Conservation (phyloP, 306 rosid species). For the Ormosia semicastrata region DNA sequence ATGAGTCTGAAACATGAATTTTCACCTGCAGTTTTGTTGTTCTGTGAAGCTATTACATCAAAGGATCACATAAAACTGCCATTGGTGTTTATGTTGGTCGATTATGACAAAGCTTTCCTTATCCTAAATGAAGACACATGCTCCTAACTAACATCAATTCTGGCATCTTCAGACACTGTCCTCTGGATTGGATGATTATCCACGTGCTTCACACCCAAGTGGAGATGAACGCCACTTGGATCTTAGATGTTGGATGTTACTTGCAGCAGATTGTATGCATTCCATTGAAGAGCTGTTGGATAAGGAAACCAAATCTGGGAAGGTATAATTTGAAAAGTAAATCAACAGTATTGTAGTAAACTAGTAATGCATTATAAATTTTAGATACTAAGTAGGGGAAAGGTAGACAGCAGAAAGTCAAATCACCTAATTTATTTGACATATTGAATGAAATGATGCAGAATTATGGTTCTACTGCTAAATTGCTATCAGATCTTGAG, state of each 20-base stretch:
- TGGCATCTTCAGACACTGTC: conserved; percentile 70
- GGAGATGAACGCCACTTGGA: conserved; percentile 88
- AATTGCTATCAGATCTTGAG: conserved; percentile 69
- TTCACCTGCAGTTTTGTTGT: conserved; percentile 6
- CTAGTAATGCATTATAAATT: neutral
- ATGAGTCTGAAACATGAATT: conserved; percentile 18
- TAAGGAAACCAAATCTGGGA: conserved; percentile 50
- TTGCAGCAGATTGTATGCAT: conserved; percentile 90
- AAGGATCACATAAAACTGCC: neutral
- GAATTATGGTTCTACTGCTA: conserved; percentile 65
- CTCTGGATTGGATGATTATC: conserved; percentile 98
- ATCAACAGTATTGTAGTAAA: neutral
- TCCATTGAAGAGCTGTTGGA: conserved; percentile 60
- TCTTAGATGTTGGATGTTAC: conserved; percentile 98
- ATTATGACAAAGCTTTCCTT: neutral
- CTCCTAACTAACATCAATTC: conserved; percentile 26
- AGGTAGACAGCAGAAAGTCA: conserved; percentile 1
- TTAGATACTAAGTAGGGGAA: neutral
- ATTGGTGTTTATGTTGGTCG: conserved; percentile 17
- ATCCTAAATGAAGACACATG: conserved; percentile 1
- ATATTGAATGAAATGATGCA: conserved; percentile 47
- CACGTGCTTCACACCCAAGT: conserved; percentile 93
- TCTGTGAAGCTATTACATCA: conserved; percentile 16
- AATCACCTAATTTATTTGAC: conserved; percentile 7
- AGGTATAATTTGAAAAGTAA: conserved; percentile 43